These are phyloP conservation scores for bread wheat (Triticum aestivum) DNA, from an alignment of 176 grass and related monocot species.

Conservation along the genomic window DNA sequence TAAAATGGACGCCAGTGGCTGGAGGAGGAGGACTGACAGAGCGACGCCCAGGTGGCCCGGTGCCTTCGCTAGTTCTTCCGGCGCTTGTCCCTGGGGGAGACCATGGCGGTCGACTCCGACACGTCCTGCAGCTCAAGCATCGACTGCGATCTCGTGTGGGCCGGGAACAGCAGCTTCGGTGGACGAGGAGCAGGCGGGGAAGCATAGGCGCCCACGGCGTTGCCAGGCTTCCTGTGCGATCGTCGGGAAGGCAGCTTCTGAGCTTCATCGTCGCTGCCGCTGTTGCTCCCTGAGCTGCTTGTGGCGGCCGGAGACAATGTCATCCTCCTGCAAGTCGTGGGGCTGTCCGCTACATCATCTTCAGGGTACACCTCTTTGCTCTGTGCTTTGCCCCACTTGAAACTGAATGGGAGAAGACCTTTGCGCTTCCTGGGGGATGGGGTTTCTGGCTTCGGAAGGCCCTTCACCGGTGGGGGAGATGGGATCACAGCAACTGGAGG, in stretches of 20 bases:
- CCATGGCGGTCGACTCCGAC: slow-evolving; percentile 43
- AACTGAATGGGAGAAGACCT: slow-evolving; percentile 68
- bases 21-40: not conserved
- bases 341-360: slow-evolving; percentile 46
- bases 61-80: slow-evolving; percentile 49
- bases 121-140: slow-evolving; percentile 70
- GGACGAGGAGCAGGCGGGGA: slow-evolving; percentile 37
- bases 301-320: slow-evolving; percentile 25
- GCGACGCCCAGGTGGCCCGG: not conserved
- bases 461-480: slow-evolving; percentile 39
- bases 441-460: slow-evolving; percentile 59
- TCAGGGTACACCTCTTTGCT: slow-evolving; percentile 43
- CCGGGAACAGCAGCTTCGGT: slow-evolving; percentile 32
- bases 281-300: slow-evolving; percentile 84
- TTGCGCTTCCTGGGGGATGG: slow-evolving; percentile 77
- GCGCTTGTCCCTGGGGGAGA: slow-evolving; percentile 62
- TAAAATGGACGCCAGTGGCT: slow-evolving; percentile 52
- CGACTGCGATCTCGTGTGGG: slow-evolving; percentile 55
- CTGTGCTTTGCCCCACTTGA: slow-evolving; percentile 55
- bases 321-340: slow-evolving; percentile 49
- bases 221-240: slow-evolving; percentile 41
- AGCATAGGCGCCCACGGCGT: slow-evolving; percentile 37
- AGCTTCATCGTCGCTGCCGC: slow-evolving; percentile 53
- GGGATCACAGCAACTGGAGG: slow-evolving; percentile 42
- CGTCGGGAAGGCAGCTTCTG: slow-evolving; percentile 45